phyloP scores from a whole-genome alignment of 495 filamentous ascomycete species.

The Talaromyces wortmannii region DNA sequence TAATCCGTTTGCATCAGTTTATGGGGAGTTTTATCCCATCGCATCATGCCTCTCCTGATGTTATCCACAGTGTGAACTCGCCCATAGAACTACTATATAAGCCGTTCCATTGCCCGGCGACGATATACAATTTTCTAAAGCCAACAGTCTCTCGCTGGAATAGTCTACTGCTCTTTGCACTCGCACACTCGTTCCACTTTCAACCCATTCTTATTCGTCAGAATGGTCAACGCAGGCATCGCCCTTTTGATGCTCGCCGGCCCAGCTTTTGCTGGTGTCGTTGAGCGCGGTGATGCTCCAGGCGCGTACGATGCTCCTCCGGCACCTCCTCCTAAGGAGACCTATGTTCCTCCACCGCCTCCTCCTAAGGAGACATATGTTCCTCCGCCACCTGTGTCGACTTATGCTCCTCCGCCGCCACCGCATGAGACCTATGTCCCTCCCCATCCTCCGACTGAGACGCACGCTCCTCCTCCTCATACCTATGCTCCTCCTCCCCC shows the following conservation, averaged over 20 bases:
- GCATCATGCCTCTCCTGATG: not conserved
- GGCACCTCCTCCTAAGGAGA: not conserved
- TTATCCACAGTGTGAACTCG: not conserved
- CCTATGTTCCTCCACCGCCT: not conserved
- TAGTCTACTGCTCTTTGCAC: not conserved
- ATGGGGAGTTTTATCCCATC: not conserved
- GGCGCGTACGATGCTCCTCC: slow-evolving; percentile 8
- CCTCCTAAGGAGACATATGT: not conserved
- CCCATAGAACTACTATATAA: not conserved
- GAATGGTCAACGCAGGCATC: slow-evolving; percentile 34
- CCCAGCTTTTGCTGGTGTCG: slow-evolving; percentile 35
- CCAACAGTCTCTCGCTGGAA: not conserved
- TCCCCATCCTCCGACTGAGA: not conserved
- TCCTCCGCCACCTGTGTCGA: not conserved
- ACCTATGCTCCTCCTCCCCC: slow-evolving; percentile 9
- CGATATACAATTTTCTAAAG: not conserved
- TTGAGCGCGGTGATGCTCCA: slow-evolving; percentile 11
- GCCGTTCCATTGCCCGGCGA: not conserved
- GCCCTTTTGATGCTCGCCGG: slow-evolving; percentile 33
- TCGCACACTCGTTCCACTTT: not conserved
- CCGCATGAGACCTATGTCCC: not conserved
- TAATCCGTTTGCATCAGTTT: not conserved
- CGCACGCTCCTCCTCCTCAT: slow-evolving; percentile 6
- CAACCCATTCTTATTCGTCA: slow-evolving; percentile 4
- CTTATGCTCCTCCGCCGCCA: not conserved